Percentiles rank a stretch among this genome's conserved stretches.
Evolutionary conservation across 2,329 filamentous ascomycete genomes (phyloP).

Genomic region (Aspergillus felis): DNA sequence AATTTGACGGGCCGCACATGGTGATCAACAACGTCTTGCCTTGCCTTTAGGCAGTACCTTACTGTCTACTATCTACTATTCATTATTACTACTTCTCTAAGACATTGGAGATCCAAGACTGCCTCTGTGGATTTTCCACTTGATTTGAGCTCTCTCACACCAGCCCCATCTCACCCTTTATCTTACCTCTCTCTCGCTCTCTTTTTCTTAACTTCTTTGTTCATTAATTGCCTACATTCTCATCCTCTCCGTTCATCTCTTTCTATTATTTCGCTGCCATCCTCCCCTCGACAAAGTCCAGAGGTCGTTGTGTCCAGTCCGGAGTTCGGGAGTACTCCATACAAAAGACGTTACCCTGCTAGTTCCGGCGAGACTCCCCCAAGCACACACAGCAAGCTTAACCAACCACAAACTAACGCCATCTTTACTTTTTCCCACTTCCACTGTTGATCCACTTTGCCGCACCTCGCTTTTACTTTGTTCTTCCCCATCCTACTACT

Average conservation of each 20-base stretch:
- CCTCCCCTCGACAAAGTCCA: not conserved
- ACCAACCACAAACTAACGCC: not conserved
- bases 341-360: not conserved
- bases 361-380: not conserved
- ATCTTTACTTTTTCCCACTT: not conserved
- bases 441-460: not conserved
- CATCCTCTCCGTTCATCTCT: not conserved
- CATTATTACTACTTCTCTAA: not conserved
- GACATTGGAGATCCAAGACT: not conserved
- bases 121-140: not conserved
- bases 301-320: not conserved
- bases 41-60: not conserved
- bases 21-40: not conserved
- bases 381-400: not conserved
- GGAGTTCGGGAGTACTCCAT: not conserved
- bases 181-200: conserved; percentile 3
- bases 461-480: not conserved
- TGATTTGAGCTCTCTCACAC: not conserved
- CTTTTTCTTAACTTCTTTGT: not conserved
- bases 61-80: not conserved
- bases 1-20: not conserved
- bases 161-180: not conserved
- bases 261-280: not conserved
- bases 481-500: not conserved
- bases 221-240: not conserved